Evolutionary conservation across 306 rosid genomes (phyloP).

Genomic region (Vicia faba): DNA sequence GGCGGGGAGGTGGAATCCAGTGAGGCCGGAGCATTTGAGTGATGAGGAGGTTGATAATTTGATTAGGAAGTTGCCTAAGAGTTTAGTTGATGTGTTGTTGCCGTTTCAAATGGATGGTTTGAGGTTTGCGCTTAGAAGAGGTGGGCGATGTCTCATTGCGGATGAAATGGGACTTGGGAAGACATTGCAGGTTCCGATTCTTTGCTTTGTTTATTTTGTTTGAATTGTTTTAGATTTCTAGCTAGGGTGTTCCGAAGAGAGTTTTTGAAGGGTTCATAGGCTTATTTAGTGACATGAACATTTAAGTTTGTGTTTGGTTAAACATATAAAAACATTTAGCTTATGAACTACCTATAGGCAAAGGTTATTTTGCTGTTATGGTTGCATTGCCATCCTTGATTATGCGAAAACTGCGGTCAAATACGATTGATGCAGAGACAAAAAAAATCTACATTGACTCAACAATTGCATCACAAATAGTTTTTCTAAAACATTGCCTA

Average conservation of each 20-base stretch:
- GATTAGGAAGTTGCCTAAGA: slow-evolving; percentile 63
- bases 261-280: neutral
- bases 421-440: neutral
- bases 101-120: slow-evolving; percentile 90
- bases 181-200: slow-evolving; percentile 74
- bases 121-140: slow-evolving; percentile 77
- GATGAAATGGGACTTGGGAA: slow-evolving; percentile 99
- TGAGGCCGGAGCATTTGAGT: slow-evolving; percentile 71
- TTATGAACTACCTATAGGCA: neutral
- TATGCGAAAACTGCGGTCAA: neutral
- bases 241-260: neutral
- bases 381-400: neutral
- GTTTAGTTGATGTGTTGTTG: slow-evolving; percentile 53
- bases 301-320: slow-evolving; percentile 1
- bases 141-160: slow-evolving; percentile 90
- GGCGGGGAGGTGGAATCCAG: slow-evolving; percentile 62
- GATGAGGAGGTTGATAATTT: slow-evolving; percentile 71
- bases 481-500: neutral
- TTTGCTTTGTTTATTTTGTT: neutral
- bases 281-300: neutral
- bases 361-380: neutral
- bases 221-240: neutral
- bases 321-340: neutral
- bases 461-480: neutral
- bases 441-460: neutral